phyloP scores from a whole-genome alignment of 2,329 filamentous ascomycete species.

The Simplicillium sp. region DNA sequence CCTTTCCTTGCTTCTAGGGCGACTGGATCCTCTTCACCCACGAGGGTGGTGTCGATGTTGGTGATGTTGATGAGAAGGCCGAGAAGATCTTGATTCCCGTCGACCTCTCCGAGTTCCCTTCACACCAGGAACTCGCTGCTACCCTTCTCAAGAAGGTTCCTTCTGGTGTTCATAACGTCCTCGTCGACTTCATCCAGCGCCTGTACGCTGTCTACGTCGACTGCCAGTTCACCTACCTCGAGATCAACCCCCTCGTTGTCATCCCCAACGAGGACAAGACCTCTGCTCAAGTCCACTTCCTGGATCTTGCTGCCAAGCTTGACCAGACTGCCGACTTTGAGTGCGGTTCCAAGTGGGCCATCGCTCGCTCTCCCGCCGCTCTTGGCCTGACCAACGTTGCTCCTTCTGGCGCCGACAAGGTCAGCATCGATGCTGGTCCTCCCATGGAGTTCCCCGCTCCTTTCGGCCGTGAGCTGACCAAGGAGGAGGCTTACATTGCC shows the following conservation, averaged over 20 bases:
- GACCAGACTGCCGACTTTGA: constrained; percentile 99
- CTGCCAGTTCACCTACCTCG: constrained; percentile 99
- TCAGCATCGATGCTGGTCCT: constrained; percentile 91
- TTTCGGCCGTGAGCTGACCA: constrained; percentile 95
- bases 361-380: constrained; percentile 82
- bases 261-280: constrained; percentile 90
- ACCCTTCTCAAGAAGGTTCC: constrained; percentile 88
- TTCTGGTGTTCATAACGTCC: constrained; percentile 90
- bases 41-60: constrained; percentile 98
- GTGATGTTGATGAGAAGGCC: constrained; percentile 97
- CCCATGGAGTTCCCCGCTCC: constrained; percentile 99
- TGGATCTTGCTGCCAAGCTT: constrained; percentile 96
- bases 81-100: constrained; percentile 98
- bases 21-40: constrained; percentile 99
- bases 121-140: constrained; percentile 84
- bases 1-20: constrained; percentile 50
- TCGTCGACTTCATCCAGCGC: constrained; percentile 97
- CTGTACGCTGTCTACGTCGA: constrained; percentile 98
- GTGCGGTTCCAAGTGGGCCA: constrained; percentile 97
- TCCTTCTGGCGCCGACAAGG: constrained; percentile 57
- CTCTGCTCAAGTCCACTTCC: constrained; percentile 92
- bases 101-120: constrained; percentile 88
- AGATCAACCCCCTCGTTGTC: constrained; percentile 98
- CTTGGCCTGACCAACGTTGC: constrained; percentile 69
- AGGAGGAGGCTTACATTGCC: constrained; percentile 98